These are phyloP conservation scores for Neurospora tetrasperma DNA, from an alignment of 495 filamentous ascomycete genomes.

Conservation along the genomic window DNA sequence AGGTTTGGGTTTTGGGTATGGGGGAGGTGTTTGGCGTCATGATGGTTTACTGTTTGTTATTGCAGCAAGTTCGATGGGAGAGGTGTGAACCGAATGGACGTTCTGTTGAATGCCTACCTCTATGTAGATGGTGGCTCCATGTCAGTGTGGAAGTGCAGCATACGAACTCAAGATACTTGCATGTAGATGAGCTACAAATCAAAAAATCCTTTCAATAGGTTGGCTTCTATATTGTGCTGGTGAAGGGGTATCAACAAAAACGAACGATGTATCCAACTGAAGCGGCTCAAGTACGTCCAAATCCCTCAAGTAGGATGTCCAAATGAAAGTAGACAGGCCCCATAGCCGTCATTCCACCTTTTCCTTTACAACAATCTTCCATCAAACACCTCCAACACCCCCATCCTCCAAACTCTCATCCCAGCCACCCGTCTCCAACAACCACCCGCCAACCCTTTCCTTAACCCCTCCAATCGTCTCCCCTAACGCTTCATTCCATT, in stretches of 20 bases:
- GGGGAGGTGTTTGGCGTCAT: neutral
- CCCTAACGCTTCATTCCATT: constrained; percentile 54
- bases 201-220: neutral
- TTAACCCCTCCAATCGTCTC: constrained; percentile 39
- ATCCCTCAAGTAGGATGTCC: neutral
- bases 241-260: constrained; percentile 12
- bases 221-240: neutral
- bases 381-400: constrained; percentile 32
- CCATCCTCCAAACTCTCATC: constrained; percentile 51
- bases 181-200: neutral
- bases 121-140: neutral
- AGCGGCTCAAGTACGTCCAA: neutral
- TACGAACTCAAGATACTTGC: neutral
- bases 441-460: constrained; percentile 51
- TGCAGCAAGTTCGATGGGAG: neutral
- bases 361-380: neutral
- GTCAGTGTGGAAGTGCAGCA: neutral
- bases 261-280: neutral
- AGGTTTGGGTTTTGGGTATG: neutral
- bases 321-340: neutral
- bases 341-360: neutral
- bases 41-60: neutral
- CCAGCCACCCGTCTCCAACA: constrained; percentile 63
- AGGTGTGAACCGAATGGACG: neutral
- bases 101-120: neutral